Evolutionary conservation across 208 protist genomes (phyloP), one percentile per base, ranked within the genome.

Genomic region (Acanthamoeba lenticulata): DNA sequence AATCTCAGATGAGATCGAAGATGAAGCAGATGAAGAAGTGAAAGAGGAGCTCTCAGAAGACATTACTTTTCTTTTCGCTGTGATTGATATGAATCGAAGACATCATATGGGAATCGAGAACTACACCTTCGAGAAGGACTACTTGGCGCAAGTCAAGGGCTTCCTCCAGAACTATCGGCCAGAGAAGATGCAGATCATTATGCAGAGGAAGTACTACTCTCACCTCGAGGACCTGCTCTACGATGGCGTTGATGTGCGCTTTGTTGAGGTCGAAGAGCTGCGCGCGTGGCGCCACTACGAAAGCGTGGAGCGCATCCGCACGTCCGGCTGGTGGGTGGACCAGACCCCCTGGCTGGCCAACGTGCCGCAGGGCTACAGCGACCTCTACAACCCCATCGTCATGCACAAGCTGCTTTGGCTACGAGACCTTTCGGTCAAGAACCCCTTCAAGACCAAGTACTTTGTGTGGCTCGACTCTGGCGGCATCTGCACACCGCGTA

Each of bases 391-490:
- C 38, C 85, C 85, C 27, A 91, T 91, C 52, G 85, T 91, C 49
- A 91, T 91, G 85, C 85, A 91, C 49, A 91, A 91, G 60, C 85
- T 91, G 0, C 60, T 91, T 4, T 91, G 85, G 85, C 85, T 91
- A 38, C 32, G 85, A 17, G 85, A 91, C n/a, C 85, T 91, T 27
- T 38, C 85, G 13, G 85, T 69, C 21, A 27, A 44, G 9, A 91
- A 91, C 40, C 85, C 85, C 32, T 91, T 91, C 85, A 91, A 91
- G 60, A 91, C 85, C 34, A 62, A 69, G 52, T 91, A 91, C 60
- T 91, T 91, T 29, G 85, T 91, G 34, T 91, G 85, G 85, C 85
- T 91, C 85, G 85, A 91, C 85, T 91, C 85, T 6, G 85, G 85
- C 85, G 85, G 85, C 29, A 91, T 91, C 34, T 91, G 85, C 36